These are phyloP conservation scores for Dioszegia crocea DNA, from an alignment of 768 basidiomycete genomes.

Conservation along the genomic window DNA sequence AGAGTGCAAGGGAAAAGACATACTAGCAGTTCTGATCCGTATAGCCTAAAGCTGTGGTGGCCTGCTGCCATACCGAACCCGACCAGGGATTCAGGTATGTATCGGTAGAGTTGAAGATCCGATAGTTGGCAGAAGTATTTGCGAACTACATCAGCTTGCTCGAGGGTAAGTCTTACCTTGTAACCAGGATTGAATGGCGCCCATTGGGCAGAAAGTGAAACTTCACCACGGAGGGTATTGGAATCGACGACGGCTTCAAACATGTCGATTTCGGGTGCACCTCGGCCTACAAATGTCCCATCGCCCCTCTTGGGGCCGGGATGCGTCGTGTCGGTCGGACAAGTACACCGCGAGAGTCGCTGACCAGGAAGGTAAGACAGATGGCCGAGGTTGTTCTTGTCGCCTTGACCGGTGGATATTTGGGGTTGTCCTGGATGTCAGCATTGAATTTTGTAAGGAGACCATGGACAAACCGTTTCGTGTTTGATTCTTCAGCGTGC, in stretches of 20 bases:
- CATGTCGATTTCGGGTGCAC: slow-evolving; percentile 86
- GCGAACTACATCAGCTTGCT: slow-evolving; percentile 30
- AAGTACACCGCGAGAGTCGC: slow-evolving; percentile 81
- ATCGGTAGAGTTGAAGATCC: slow-evolving; percentile 55
- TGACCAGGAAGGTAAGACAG: slow-evolving; percentile 86
- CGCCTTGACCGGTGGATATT: slow-evolving; percentile 63
- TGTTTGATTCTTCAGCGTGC: slow-evolving; percentile 80
- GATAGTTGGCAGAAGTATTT: slow-evolving; percentile 55
- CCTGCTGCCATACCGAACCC: slow-evolving; percentile 78
- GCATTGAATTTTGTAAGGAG: slow-evolving; percentile 1
- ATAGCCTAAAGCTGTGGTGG: slow-evolving; percentile 64
- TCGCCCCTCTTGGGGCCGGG: slow-evolving; percentile 77
- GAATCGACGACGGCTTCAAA: slow-evolving; percentile 68
- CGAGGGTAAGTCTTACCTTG: slow-evolving; percentile 23
- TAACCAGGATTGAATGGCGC: slow-evolving; percentile 72
- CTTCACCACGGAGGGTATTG: slow-evolving; percentile 54
- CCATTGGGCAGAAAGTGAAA: slow-evolving; percentile 75
- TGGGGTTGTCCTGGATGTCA: slow-evolving; percentile 54
- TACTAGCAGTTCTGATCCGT: slow-evolving; percentile 75
- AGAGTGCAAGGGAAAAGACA: slow-evolving; percentile 33
- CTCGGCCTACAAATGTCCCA: slow-evolving; percentile 72
- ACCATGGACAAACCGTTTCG: slow-evolving; percentile 52
- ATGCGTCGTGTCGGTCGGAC: slow-evolving; percentile 68
- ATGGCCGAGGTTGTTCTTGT: slow-evolving; percentile 55
- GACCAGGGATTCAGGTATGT: slow-evolving; percentile 35